A percentile compares a stretch with the other conserved stretches of the same genome.
phyloP scores from a whole-genome alignment of 2,329 filamentous ascomycete genomes.

The Microsporum ferrugineum region DNA sequence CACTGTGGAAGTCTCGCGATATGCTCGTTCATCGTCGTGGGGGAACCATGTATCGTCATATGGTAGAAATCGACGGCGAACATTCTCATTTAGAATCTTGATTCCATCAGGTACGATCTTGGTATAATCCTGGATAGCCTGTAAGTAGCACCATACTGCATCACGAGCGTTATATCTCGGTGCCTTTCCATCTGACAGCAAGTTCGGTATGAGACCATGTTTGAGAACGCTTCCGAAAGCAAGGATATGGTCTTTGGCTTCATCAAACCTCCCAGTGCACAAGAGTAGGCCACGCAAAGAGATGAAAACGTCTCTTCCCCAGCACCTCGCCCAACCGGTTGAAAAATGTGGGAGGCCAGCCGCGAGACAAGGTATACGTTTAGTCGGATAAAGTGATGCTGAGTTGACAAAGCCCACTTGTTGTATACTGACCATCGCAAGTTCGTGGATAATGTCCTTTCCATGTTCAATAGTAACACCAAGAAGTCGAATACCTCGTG shows the following conservation, averaged over 20 bases:
- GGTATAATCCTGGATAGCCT: slow-evolving; percentile 88
- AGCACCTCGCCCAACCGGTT: slow-evolving; percentile 87
- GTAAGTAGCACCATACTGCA: slow-evolving; percentile 95
- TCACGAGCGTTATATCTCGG: slow-evolving; percentile 94
- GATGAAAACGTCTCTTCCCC: slow-evolving; percentile 96
- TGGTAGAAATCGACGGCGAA: slow-evolving; percentile 76
- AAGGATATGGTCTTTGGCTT: slow-evolving; percentile 86
- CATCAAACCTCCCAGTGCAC: slow-evolving; percentile 73
- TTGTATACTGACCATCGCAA: slow-evolving; percentile 86
- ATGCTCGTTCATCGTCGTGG: slow-evolving; percentile 68
- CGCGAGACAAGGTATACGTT: slow-evolving; percentile 72
- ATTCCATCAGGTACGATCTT: slow-evolving; percentile 68
- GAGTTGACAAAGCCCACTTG: slow-evolving; percentile 82
- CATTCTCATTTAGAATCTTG: slow-evolving; percentile 60
- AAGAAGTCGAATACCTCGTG: slow-evolving; percentile 68
- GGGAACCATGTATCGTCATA: slow-evolving; percentile 95
- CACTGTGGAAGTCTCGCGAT: slow-evolving; percentile 71
- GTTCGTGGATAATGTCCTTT: slow-evolving; percentile 76
- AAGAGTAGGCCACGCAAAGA: slow-evolving; percentile 85
- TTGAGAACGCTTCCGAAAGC: slow-evolving; percentile 94
- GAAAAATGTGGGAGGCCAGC: slow-evolving; percentile 92
- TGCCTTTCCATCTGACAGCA: slow-evolving; percentile 71
- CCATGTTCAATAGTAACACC: slow-evolving; percentile 63
- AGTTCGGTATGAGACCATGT: slow-evolving; percentile 95
- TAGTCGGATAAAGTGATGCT: slow-evolving; percentile 78